Conservation (phyloP, 208 protist genomes). For the Acanthamoeba royreba region DNA sequence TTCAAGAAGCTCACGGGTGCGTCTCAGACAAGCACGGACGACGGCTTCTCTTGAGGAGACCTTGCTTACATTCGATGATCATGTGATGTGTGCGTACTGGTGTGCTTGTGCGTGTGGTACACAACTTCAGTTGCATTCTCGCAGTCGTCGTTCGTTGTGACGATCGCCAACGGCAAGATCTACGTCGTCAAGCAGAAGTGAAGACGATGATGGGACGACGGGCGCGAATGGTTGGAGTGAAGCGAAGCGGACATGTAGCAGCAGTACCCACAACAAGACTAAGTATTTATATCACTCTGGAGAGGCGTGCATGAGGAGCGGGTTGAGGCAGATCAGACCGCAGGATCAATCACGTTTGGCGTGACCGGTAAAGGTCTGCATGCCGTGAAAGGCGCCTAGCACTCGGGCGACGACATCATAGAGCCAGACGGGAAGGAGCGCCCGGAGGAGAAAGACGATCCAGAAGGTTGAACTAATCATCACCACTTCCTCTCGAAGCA, state of each 20-base stretch:
- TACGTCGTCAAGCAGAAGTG: neutral
- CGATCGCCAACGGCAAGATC: neutral
- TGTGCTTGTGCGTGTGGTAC: neutral
- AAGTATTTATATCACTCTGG: too few relatives aligned
- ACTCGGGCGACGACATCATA: neutral
- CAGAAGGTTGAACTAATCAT: neutral
- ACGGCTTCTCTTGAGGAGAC: neutral
- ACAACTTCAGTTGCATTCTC: neutral
- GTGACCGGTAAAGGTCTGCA: slow-evolving; percentile 1
- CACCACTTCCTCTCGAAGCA: neutral
- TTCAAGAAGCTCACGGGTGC: neutral
- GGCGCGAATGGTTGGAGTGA: too few relatives aligned
- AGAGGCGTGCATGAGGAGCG: too few relatives aligned
- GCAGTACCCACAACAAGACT: too few relatives aligned
- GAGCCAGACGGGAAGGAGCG: neutral
- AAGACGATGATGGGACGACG: too few relatives aligned
- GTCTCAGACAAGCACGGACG: neutral
- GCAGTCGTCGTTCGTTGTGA: neutral
- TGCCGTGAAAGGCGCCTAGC: neutral
- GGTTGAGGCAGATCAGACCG: too few relatives aligned
- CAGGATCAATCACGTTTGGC: too few relatives aligned
- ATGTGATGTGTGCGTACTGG: neutral
- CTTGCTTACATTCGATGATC: neutral
- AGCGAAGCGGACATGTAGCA: too few relatives aligned
- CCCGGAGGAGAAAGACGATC: neutral